These are phyloP conservation scores for Lodderomyces metapsilosis DNA, from an alignment of 1,139 yeast genomes.

Conservation along the genomic window DNA sequence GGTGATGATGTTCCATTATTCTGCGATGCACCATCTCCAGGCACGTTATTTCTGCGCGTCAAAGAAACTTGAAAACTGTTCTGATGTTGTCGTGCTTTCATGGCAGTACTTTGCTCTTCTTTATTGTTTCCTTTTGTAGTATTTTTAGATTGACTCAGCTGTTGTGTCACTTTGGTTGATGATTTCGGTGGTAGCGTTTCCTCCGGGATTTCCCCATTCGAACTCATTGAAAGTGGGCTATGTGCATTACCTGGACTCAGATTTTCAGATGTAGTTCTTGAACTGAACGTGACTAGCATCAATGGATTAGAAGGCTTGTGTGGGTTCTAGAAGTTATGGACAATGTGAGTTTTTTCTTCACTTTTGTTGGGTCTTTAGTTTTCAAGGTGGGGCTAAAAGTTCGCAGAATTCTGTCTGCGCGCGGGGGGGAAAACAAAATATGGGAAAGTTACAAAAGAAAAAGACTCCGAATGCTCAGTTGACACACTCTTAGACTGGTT, in stretches of 20 bases:
- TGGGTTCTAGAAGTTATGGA: not conserved
- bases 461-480: too few relatives aligned
- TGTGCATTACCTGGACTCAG: not conserved
- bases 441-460: too few relatives aligned
- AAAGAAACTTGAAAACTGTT: not conserved
- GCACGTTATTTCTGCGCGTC: not conserved
- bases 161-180: not conserved
- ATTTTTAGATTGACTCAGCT: not conserved
- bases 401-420: too few relatives aligned
- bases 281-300: slow-evolving; percentile 3
- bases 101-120: not conserved
- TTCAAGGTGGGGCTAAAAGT: not conserved
- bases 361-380: not conserved
- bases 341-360: too few relatives aligned
- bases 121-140: not conserved
- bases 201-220: not conserved
- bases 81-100: not conserved
- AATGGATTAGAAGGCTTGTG: not conserved
- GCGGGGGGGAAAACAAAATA: too few relatives aligned
- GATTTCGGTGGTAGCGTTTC: not conserved
- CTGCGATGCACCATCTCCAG: not conserved
- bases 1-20: not conserved
- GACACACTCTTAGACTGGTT: too few relatives aligned
- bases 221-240: not conserved
- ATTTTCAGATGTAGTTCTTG: not conserved